Conservation (phyloP, 768 basidiomycete genomes). For the Boletus edulis region DNA sequence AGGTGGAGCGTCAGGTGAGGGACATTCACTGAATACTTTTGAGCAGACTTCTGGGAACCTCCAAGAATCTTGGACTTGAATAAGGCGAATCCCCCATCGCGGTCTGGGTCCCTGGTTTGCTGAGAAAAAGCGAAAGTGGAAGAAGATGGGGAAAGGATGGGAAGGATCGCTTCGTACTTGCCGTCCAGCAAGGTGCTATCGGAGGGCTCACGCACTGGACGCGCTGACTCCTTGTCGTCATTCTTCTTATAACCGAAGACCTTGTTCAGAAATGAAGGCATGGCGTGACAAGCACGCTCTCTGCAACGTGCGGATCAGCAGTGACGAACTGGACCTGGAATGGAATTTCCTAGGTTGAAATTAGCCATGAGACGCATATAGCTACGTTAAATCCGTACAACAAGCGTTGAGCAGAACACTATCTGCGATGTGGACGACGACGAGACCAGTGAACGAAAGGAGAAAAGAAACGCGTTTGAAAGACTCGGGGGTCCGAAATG, state of each 20-base stretch:
- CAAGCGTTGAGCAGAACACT: neutral
- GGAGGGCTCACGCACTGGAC: slow-evolving; percentile 33
- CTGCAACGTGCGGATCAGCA: slow-evolving; percentile 10
- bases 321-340: slow-evolving; percentile 5
- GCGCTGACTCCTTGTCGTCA: slow-evolving; percentile 44
- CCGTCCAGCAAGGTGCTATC: slow-evolving; percentile 60
- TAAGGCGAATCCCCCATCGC: slow-evolving; percentile 45
- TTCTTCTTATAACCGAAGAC: slow-evolving; percentile 73
- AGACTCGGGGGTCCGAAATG: neutral
- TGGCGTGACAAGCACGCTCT: slow-evolving; percentile 25
- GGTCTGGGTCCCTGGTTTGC: slow-evolving; percentile 37
- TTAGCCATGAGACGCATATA: slow-evolving; percentile 4
- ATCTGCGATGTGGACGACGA: neutral
- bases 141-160: slow-evolving; percentile 37
- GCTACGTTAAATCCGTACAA: neutral
- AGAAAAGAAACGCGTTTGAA: neutral
- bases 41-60: slow-evolving; percentile 33
- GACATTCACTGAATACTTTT: slow-evolving; percentile 31
- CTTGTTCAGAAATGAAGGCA: slow-evolving; percentile 73
- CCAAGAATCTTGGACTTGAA: slow-evolving; percentile 48
- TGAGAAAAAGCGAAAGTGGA: slow-evolving; percentile 16
- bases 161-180: slow-evolving; percentile 70
- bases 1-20: slow-evolving; percentile 68
- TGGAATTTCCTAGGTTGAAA: neutral
- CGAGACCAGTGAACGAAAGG: neutral